Conservation (phyloP, 2,329 filamentous ascomycete species). For the Apiospora saccharicola region DNA sequence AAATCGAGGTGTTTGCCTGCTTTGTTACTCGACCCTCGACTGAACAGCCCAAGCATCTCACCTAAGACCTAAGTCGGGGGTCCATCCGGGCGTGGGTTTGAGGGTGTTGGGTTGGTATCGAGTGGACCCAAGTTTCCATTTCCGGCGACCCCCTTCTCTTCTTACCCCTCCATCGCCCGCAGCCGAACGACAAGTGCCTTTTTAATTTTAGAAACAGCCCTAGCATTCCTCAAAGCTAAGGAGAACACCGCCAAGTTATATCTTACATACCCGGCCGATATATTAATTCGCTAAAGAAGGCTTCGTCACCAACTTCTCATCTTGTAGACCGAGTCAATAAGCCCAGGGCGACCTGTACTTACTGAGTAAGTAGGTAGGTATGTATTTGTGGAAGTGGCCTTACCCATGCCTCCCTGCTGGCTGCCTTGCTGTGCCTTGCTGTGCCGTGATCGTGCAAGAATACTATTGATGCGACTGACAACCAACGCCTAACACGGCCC, state of each 20-base stretch:
- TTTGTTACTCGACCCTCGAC: background rate
- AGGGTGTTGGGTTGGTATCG: background rate
- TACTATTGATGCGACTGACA: background rate
- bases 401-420: background rate
- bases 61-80: slow-evolving; percentile 6
- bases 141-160: background rate
- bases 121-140: slow-evolving; percentile 3
- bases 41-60: slow-evolving; percentile 8
- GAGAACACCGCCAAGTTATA: background rate
- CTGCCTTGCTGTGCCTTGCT: background rate
- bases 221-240: background rate
- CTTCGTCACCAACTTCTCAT: background rate
- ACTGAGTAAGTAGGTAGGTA: background rate
- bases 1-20: background rate
- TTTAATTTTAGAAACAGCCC: slow-evolving; percentile 11
- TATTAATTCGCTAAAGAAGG: background rate
- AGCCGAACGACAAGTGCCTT: slow-evolving; percentile 9
- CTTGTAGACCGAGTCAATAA: background rate
- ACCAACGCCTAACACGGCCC: slow-evolving; percentile 4
- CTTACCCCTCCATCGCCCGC: slow-evolving; percentile 16
- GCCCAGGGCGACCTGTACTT: background rate
- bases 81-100: background rate
- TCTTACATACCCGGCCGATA: background rate
- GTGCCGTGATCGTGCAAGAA: background rate
- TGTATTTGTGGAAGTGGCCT: background rate